A percentile compares a stretch with the other conserved stretches of the same genome.
Evolutionary conservation across 2,329 filamentous ascomycete species (phyloP).

Genomic region (Teratosphaeriaceae sp.): DNA sequence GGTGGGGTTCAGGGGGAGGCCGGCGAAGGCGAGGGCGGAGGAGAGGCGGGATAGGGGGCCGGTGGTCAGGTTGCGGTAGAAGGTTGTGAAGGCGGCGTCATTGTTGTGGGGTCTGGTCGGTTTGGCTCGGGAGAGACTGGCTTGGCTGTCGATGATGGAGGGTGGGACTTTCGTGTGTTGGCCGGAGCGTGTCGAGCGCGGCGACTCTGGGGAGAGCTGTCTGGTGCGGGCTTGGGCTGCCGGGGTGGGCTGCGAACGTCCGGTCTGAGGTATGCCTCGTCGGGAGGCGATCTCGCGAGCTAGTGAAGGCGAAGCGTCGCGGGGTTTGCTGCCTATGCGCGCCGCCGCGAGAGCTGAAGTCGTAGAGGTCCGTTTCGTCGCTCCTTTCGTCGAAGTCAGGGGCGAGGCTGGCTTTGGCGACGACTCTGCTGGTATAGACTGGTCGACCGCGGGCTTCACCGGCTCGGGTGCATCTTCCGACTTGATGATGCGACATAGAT

Average conservation of each 20-base stretch:
- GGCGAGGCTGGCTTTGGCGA: neutral
- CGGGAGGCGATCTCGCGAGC: constrained; percentile 33
- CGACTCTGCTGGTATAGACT: constrained; percentile 20
- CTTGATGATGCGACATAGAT: constrained; percentile 74
- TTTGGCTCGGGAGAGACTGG: constrained; percentile 9
- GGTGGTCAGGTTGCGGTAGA: constrained; percentile 80
- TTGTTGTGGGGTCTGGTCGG: constrained; percentile 19
- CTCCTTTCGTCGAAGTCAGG: neutral
- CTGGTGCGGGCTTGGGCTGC: constrained; percentile 24
- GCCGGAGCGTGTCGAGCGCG: constrained; percentile 13
- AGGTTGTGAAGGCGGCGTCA: constrained; percentile 72
- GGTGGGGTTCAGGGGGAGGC: constrained; percentile 60
- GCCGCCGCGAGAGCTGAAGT: constrained; percentile 20
- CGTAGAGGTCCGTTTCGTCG: constrained; percentile 5
- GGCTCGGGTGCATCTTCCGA: constrained; percentile 41
- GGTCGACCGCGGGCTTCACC: neutral
- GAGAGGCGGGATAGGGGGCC: constrained; percentile 83
- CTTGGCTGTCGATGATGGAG: constrained; percentile 26
- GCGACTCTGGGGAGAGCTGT: constrained; percentile 26
- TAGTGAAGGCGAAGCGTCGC: constrained; percentile 30
- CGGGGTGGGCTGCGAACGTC: constrained; percentile 17
- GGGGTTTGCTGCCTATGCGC: constrained; percentile 18
- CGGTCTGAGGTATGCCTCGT: constrained; percentile 28
- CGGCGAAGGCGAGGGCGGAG: constrained; percentile 85
- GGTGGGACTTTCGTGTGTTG: constrained; percentile 20